Evolutionary conservation across 805 yeast genomes (phyloP).

Genomic region (Starmerella bombi): DNA sequence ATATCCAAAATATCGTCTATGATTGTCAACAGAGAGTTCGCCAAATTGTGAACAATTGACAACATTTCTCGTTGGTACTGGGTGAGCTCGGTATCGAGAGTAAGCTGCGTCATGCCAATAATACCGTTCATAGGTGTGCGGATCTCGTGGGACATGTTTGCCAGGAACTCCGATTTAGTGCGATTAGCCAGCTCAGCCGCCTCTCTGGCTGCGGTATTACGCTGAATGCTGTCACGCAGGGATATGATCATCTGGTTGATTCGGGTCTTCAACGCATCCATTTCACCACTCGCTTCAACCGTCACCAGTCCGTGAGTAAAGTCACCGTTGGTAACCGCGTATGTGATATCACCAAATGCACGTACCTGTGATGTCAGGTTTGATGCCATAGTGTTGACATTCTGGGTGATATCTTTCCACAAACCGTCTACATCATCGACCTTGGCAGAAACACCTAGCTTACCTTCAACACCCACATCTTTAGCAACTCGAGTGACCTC

Average conservation of each 20-base stretch:
- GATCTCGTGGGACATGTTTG: slow-evolving; percentile 78
- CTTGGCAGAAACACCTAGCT: slow-evolving; percentile 83
- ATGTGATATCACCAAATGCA: slow-evolving; percentile 86
- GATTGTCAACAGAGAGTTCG: slow-evolving; percentile 71
- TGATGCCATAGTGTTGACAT: slow-evolving; percentile 90
- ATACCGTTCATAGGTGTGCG: slow-evolving; percentile 90
- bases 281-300: slow-evolving; percentile 84
- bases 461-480: slow-evolving; percentile 89
- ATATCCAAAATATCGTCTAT: slow-evolving; percentile 85
- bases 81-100: slow-evolving; percentile 75
- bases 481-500: slow-evolving; percentile 85
- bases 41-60: slow-evolving; percentile 76
- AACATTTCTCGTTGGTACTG: slow-evolving; percentile 89
- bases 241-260: slow-evolving; percentile 74
- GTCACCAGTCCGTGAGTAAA: slow-evolving; percentile 71
- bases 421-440: slow-evolving; percentile 81
- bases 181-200: slow-evolving; percentile 86
- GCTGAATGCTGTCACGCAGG: slow-evolving; percentile 74
- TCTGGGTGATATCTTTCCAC: slow-evolving; percentile 84
- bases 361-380: slow-evolving; percentile 83
- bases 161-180: slow-evolving; percentile 80
- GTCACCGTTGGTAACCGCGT: slow-evolving; percentile 90
- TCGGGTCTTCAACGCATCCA: slow-evolving; percentile 46
- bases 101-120: slow-evolving; percentile 82
- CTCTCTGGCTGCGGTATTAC: slow-evolving; percentile 86